Evolutionary conservation across 1,284 basidiomycete species (phyloP), one percentile per base, ranked within the genome.

Genomic region (Coniferiporia weirii): DNA sequence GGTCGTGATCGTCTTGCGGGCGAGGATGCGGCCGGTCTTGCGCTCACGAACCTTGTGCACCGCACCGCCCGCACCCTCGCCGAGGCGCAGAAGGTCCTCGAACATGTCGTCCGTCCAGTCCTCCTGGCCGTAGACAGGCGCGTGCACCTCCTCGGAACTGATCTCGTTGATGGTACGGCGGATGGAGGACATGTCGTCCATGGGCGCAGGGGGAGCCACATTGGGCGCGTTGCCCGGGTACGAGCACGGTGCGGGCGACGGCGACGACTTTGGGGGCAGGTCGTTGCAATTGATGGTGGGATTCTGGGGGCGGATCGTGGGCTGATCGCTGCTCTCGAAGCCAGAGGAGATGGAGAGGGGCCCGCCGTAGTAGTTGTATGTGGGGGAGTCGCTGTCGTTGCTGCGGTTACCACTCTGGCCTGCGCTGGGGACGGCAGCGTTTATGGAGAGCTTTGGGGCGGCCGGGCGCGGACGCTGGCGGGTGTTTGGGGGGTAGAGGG

Each of bases 11-110:
- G 95, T 93, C 83, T 99, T 99, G 67, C 94, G 87, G 8, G 95
- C 97, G 83, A 98, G 88, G 67, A 97, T 81, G 67, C 78, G 75
- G 27, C 85, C 85, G 0, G 84, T 91, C 52, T 85, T 84, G 68
- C 77, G 83, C 72, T 95, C 91, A 66, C 76, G 82, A 48, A 98
- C 96, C 72, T 94, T 91, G 72, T 93, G 87, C 19, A 99, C 97
- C 5, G 94, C 91, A 44, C 97, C 97, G 57, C 95, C 94, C 19
- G 95, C 93, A 43, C 97, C 97, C 70, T 99, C 97, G 12, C 97
- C 97, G 0, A 99, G 76, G 44, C 89, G 79, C 15, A 76, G 72
- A 22, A 95, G 64, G 61, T 89, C 83, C 63, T 92, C 88, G 45
- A 97, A 76, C 63, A 86, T 75, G 51, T 83, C 82, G 70, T 91